Evolutionary conservation across 345 rosid species (phyloP).

Genomic region (Euphorbia lathyris): DNA sequence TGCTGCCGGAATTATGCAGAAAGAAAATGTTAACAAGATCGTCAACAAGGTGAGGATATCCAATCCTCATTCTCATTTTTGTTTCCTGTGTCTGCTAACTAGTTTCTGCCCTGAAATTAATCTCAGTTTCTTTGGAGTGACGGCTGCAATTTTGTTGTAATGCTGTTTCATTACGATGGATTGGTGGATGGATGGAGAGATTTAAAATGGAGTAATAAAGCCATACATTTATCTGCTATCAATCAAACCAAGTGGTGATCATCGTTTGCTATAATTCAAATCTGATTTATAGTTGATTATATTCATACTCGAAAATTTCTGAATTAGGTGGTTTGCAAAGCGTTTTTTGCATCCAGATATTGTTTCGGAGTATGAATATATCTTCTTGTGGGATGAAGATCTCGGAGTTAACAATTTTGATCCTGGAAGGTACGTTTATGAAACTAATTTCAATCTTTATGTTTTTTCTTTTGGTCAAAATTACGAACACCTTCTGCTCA

Average conservation of each 20-base stretch:
- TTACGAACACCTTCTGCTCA: neutral
- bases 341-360: constrained; percentile 70
- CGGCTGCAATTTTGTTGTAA: constrained; percentile 47
- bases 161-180: constrained; percentile 85
- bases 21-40: constrained; percentile 61
- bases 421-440: constrained; percentile 35
- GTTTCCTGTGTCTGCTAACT: neutral
- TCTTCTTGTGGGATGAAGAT: constrained; percentile 72
- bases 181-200: constrained; percentile 66
- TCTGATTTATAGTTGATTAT: neutral
- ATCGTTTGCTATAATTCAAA: neutral
- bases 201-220: constrained; percentile 57
- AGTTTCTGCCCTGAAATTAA: constrained; percentile 1
- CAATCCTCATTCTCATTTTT: too few species aligned
- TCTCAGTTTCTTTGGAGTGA: constrained; percentile 56
- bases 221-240: constrained; percentile 61
- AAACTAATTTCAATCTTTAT: neutral
- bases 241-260: constrained; percentile 83
- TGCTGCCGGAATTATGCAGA: constrained; percentile 70
- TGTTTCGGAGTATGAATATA: constrained; percentile 42
- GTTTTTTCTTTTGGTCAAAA: neutral
- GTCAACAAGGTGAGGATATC: constrained; percentile 67
- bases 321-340: constrained; percentile 84
- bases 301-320: neutral
- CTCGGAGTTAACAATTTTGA: constrained; percentile 48